A percentile compares a stretch with the other conserved stretches of the same genome.
These are phyloP conservation scores for Boletus subcaerulescens DNA, from an alignment of 768 basidiomycete species.

Conservation along the genomic window DNA sequence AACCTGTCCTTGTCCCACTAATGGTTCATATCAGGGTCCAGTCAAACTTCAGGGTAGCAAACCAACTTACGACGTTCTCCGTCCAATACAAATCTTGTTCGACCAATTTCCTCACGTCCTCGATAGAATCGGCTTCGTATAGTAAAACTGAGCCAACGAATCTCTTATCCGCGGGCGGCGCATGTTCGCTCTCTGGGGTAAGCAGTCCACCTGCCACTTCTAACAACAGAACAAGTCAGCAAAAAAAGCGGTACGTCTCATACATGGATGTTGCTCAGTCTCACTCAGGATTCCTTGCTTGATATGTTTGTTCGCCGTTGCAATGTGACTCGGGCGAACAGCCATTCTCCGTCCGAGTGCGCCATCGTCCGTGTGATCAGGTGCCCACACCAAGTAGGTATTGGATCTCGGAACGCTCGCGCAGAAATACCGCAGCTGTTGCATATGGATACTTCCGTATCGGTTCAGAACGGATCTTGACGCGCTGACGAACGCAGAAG, in stretches of 20 bases:
- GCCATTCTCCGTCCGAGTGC: slow-evolving; percentile 55
- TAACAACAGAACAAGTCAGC: slow-evolving; percentile 9
- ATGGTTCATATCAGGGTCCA: not conserved
- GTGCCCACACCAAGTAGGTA: slow-evolving; percentile 54
- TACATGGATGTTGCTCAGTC: slow-evolving; percentile 17
- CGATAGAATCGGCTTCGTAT: slow-evolving; percentile 51
- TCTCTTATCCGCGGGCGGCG: slow-evolving; percentile 46
- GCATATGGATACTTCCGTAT: not conserved
- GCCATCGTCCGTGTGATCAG: slow-evolving; percentile 60
- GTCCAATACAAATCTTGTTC: slow-evolving; percentile 45
- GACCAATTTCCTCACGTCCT: slow-evolving; percentile 38
- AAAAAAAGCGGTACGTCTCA: slow-evolving; percentile 6
- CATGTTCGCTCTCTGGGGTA: slow-evolving; percentile 54
- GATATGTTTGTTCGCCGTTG: slow-evolving; percentile 40
- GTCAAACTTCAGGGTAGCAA: not conserved
- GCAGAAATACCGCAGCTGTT: slow-evolving; percentile 13
- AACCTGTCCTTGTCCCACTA: slow-evolving; percentile 61
- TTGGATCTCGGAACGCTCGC: slow-evolving; percentile 4
- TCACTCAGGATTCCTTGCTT: slow-evolving; percentile 49
- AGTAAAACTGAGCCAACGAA: slow-evolving; percentile 61
- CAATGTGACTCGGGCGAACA: slow-evolving; percentile 53
- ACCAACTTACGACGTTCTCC: slow-evolving; percentile 39
- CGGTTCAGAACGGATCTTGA: not conserved
- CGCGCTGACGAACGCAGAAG: not conserved
- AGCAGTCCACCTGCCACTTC: slow-evolving; percentile 58